These are phyloP conservation scores for Globisporangium acanthophoron DNA, from an alignment of 352 stramenopile genomes.

Conservation along the genomic window DNA sequence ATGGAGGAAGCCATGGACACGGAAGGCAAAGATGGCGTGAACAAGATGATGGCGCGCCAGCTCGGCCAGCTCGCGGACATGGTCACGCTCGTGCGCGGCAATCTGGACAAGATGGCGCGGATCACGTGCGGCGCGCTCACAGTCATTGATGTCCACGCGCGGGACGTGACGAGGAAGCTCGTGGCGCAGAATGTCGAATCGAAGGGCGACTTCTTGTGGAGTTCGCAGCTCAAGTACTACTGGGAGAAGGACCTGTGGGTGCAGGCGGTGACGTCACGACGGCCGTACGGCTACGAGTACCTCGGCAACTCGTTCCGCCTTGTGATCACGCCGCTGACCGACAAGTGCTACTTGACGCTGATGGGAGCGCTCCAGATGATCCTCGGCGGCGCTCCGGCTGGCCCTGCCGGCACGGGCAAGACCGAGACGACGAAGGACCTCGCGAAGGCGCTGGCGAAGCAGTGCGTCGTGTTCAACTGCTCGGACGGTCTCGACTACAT, in stretches of 20 bases:
- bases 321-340: slow-evolving; percentile 94
- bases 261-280: slow-evolving; percentile 86
- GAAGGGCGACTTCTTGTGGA: slow-evolving; percentile 87
- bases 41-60: slow-evolving; percentile 75
- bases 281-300: slow-evolving; percentile 96
- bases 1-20: slow-evolving; percentile 86
- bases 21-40: slow-evolving; percentile 68
- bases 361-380: slow-evolving; percentile 96
- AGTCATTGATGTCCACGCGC: slow-evolving; percentile 95
- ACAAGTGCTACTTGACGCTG: slow-evolving; percentile 95
- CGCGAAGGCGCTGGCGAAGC: slow-evolving; percentile 92
- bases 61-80: slow-evolving; percentile 91
- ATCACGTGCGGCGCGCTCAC: slow-evolving; percentile 90
- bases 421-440: slow-evolving; percentile 95
- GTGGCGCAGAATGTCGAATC: slow-evolving; percentile 85
- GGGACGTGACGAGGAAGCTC: slow-evolving; percentile 92
- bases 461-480: slow-evolving; percentile 95
- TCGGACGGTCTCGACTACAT: slow-evolving; percentile 93
- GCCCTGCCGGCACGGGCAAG: slow-evolving; percentile 92
- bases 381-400: slow-evolving; percentile 89
- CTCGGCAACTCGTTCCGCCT: slow-evolving; percentile 94
- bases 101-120: slow-evolving; percentile 81
- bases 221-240: slow-evolving; percentile 90
- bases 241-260: slow-evolving; percentile 89
- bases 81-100: slow-evolving; percentile 88